Evolutionary conservation across 1,284 basidiomycete species (phyloP).

Genomic region (Mycena sp.): DNA sequence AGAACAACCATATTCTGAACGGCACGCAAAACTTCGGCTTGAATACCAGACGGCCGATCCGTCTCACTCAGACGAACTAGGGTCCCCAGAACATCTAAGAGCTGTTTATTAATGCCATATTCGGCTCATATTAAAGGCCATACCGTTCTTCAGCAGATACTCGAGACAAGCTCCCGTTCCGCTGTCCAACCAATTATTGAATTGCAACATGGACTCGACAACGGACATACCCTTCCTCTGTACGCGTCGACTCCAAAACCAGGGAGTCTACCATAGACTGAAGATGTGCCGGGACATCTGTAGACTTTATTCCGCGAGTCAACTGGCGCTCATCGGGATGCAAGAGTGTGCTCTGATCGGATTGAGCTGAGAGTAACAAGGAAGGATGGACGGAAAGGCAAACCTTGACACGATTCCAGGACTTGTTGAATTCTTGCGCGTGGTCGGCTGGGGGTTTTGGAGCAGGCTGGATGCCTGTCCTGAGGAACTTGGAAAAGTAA

Average conservation of each 20-base stretch:
- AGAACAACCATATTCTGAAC: conserved; percentile 91
- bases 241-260: conserved; percentile 86
- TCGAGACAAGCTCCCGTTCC: conserved; percentile 90
- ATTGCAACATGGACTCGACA: conserved; percentile 14
- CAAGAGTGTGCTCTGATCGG: conserved; percentile 72
- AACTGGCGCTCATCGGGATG: conserved; percentile 88
- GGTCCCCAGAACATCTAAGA: conserved; percentile 80
- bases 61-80: conserved; percentile 88
- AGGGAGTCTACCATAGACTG: conserved; percentile 89
- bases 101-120: neutral
- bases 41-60: conserved; percentile 87
- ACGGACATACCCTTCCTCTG: conserved; percentile 83
- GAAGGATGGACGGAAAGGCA: conserved; percentile 28
- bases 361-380: conserved; percentile 13
- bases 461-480: conserved; percentile 59
- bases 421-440: conserved; percentile 76
- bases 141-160: conserved; percentile 90
- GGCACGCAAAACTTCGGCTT: conserved; percentile 85
- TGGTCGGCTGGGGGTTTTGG: conserved; percentile 70
- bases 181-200: conserved; percentile 52
- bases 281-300: conserved; percentile 83
- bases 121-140: conserved; percentile 34
- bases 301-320: conserved; percentile 83
- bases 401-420: conserved; percentile 81
- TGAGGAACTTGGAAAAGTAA: conserved; percentile 86